Evolutionary conservation across 2,329 filamentous ascomycete genomes (phyloP), one percentile per base, ranked within the genome.

Genomic region (Neopestalotiopsis rosae): DNA sequence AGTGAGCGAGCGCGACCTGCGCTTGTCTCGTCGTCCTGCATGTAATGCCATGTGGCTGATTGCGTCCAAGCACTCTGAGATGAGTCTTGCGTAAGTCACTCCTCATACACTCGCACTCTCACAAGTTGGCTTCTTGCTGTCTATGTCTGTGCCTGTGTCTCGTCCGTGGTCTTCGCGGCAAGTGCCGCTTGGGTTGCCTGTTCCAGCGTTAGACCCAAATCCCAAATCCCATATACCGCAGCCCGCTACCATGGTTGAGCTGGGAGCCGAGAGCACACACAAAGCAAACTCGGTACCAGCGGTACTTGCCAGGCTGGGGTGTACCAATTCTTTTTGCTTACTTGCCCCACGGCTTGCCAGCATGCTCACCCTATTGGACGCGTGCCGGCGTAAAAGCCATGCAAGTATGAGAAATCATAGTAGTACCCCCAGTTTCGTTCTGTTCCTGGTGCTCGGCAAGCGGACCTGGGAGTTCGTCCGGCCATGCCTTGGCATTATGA

Each of bases 391-490:
- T 20, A 17, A 52, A 28, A 9, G 45, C 45, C 45, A 52, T 52
- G 45, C 45, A 52, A 28, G 45, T 20, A 52, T 7, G 20, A 52
- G 45, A 49, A n/a, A 49, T 14, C 45, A 52, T 17, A 52, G n/a
- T 49, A 49, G 63, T 32, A 56, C 14, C n/a, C 42, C 49, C 32
- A 57, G 20, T 66, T 24, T 40, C 63, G 45, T 30, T 57, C 45
- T 57, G 42, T 38, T 7, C 42, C n/a, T 24, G 32, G 32, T 24
- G 52, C 17, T 45, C 56, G 34, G 65, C 34, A 61, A 65, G 65
- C 65, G 52, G 65, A 32, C 52, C 56, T 67, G n/a, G 56, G 65
- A 67, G 65, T 67, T 67, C 56, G 65, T 61, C 65, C 65, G 65
- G 52, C 65, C 13, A 32, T n/a, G 9, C 32, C 49, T 66, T 66